Evolutionary conservation across 1,284 basidiomycete species (phyloP), one percentile per base, ranked within the genome.

Genomic region (Boletus smithii): DNA sequence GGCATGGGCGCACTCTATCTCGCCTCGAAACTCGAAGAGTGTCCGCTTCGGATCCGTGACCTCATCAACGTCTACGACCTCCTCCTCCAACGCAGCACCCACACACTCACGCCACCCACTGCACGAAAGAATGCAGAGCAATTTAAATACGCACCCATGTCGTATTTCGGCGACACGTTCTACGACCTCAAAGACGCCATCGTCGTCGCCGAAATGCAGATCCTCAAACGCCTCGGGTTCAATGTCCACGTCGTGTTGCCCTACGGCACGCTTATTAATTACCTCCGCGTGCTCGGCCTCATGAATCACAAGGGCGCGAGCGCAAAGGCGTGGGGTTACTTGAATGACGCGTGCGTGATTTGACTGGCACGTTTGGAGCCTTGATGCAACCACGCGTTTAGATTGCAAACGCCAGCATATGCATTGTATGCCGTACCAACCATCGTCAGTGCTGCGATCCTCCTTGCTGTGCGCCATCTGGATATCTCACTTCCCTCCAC

Each of bases 171-270:
- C 8, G 76, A 77, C 51, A 79, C 80, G 1, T 95, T 93, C 58
- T 92, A 94, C 68, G 88, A 92, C 53, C 73, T 88, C 56, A 94
- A 92, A 62, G 93, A 95, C 59, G 85, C 89, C 5, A 73, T 98
- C 37, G 91, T 97, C 18, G 86, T 97, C 13, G 85, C 88, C 2
- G 97, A 99, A 70, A 98, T 99, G 91, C 97, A 99, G 65, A 81
- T 99, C 16, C 77, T 99, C 53, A 99, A 99, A 70, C 81, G 94
- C 30, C 77, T 94, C 10, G 91, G 89, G 4, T 94, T 94, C 71
- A 88, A 93, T 59, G 88, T 93, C 42, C 76, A 87, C 59, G 91
- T 95, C 40, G 87, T 91, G 13, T 73, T 98, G 33, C 95, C 97
- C 0, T 98, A 98, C 62, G 92, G 88, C 20, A 92, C 93, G 11